phyloP scores from a whole-genome alignment of 768 basidiomycete species.

The Sporobolomyces roseus region DNA sequence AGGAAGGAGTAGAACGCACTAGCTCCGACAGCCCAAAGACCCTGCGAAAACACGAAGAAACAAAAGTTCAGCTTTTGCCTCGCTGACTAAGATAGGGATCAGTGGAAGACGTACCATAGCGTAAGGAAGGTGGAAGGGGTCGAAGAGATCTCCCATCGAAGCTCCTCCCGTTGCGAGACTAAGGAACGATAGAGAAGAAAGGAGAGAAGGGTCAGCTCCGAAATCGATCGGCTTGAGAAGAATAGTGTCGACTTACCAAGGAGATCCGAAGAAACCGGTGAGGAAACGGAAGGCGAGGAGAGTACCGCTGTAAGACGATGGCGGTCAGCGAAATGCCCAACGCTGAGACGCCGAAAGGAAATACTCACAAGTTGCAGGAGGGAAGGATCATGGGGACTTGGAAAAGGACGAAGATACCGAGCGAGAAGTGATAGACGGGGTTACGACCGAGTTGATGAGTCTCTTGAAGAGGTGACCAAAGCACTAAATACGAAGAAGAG shows the following conservation, averaged over 20 bases:
- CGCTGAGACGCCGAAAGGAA: no score
- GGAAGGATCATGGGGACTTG: constrained; percentile 48
- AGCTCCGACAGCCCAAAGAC: constrained; percentile 46
- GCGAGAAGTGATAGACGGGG: constrained; percentile 48
- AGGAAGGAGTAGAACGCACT: constrained; percentile 21
- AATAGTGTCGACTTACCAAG: constrained; percentile 17
- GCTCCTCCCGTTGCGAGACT: constrained; percentile 50
- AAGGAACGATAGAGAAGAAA: not conserved
- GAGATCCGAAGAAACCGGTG: constrained; percentile 50
- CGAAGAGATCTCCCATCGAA: constrained; percentile 35
- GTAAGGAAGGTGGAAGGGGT: constrained; percentile 13
- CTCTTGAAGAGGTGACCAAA: constrained; percentile 46
- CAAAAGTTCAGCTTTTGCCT: not conserved
- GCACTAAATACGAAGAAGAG: constrained; percentile 3
- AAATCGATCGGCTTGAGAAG: not conserved
- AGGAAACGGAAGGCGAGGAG: constrained; percentile 49
- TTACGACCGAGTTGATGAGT: constrained; percentile 50
- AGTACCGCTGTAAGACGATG: constrained; percentile 19
- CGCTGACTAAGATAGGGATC: not conserved
- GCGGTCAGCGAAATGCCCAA: not conserved
- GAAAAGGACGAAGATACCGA: constrained; percentile 48
- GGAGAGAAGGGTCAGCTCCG: no score
- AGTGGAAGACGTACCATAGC: constrained; percentile 15
- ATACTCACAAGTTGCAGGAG: constrained; percentile 14
- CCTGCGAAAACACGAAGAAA: constrained; percentile 6